These are phyloP conservation scores for Talaromyces liani DNA, from an alignment of 495 filamentous ascomycete genomes.

Conservation along the genomic window DNA sequence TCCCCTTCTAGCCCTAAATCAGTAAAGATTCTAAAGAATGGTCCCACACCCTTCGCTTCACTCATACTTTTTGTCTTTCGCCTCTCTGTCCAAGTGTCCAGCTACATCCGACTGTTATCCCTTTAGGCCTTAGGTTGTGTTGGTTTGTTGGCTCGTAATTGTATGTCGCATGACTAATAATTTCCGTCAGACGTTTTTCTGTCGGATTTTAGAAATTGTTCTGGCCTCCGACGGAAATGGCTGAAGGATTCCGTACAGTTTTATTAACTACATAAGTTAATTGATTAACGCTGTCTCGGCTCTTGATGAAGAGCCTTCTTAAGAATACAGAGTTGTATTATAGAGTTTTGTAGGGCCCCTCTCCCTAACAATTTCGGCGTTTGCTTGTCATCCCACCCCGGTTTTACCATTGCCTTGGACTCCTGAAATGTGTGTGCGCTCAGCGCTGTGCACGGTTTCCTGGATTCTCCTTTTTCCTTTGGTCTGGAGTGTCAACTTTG, in stretches of 20 bases:
- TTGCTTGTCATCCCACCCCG: not conserved
- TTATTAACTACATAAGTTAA: not conserved
- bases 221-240: not conserved
- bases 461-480: not conserved
- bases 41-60: not conserved
- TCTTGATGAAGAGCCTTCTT: not conserved
- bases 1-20: not conserved
- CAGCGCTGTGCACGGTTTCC: not conserved
- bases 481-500: too few relatives aligned
- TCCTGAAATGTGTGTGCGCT: not conserved
- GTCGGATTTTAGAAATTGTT: not conserved
- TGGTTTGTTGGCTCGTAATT: not conserved
- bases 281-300: not conserved
- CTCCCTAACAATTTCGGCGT: not conserved
- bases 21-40: not conserved
- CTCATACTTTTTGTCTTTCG: too few relatives aligned
- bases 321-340: too few relatives aligned
- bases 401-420: not conserved
- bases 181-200: not conserved
- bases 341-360: not conserved
- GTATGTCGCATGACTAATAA: not conserved
- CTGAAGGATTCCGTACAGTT: not conserved
- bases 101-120: not conserved
- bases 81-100: too few relatives aligned
- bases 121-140: not conserved